Percentiles rank a stretch among this genome's conserved stretches.
These are phyloP conservation scores for Aspergillus arachidicola DNA, from an alignment of 2,329 filamentous ascomycete genomes.

Conservation along the genomic window DNA sequence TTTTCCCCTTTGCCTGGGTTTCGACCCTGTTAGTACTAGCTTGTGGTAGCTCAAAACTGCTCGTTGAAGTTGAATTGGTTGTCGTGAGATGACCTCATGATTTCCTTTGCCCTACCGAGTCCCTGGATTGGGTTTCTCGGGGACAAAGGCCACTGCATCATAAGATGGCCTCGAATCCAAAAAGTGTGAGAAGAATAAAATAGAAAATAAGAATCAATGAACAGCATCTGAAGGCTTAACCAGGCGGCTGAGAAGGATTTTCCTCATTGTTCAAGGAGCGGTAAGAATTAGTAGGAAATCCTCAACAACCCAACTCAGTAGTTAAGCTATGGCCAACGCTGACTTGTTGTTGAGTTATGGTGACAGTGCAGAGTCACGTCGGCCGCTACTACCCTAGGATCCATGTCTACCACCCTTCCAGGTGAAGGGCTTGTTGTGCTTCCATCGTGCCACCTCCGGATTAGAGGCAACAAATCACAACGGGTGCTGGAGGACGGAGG, in stretches of 20 bases:
- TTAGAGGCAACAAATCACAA: constrained; percentile 15
- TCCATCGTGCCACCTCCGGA: constrained; percentile 22
- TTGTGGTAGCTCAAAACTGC: neutral
- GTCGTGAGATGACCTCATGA: neutral
- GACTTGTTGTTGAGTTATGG: constrained; percentile 17
- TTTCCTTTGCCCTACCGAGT: neutral
- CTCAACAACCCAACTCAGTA: neutral
- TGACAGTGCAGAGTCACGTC: constrained; percentile 37
- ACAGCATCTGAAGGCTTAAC: neutral
- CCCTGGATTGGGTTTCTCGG: neutral
- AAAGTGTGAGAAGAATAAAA: neutral
- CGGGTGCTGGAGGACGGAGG: constrained; percentile 7
- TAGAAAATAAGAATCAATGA: neutral
- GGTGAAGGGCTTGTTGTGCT: constrained; percentile 14
- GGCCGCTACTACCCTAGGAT: constrained; percentile 18
- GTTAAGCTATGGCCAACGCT: neutral
- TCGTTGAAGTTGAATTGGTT: neutral
- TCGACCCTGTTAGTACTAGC: neutral
- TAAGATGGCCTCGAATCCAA: neutral
- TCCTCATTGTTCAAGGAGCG: neutral
- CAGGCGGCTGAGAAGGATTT: neutral
- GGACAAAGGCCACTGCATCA: neutral
- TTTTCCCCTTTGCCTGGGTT: neutral
- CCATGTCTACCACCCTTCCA: constrained; percentile 9
- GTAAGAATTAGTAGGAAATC: neutral